Evolutionary conservation across 2,329 filamentous ascomycete genomes (phyloP), one percentile per base, ranked within the genome.

Genomic region (Curvularia lunata): DNA sequence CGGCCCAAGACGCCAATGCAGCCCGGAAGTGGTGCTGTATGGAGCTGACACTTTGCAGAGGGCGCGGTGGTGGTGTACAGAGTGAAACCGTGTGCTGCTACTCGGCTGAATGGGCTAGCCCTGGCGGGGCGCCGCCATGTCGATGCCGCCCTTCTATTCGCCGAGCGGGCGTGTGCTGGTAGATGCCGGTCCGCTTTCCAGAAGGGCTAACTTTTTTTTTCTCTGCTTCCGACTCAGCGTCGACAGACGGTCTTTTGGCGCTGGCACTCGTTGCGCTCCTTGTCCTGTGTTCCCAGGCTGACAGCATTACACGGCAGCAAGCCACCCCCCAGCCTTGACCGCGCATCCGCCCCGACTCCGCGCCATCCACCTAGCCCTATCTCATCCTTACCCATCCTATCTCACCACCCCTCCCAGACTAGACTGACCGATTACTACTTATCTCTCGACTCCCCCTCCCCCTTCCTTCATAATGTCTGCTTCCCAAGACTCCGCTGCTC

Each of bases 391-490:
- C 50, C 37, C 53, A 32, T 30, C 45, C 55, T 53, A 48, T 48
- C 30, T 42, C 58, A 57, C 59, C 58, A 41, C 46, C 57, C 48
- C 52, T 46, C 45, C 23, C 47, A 28, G 47, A 49, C 47, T 40
- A 38, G 25, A 49, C 34, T 12, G 23, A 49, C 23, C 34, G 34
- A 40, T 49, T 40, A 49, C 47, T 49, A 40, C 55, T 55, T 59
- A 62, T 59, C 56, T 56, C 52, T 54, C 32, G 42, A 52, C 48
- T 56, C 48, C 49, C 54, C 52, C 54, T 57, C 61, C 48, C 30
- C 54, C 63, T 64, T 65, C 61, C 64, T 66, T 60, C 71, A 71
- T 58, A 65, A 75, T 76, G 73, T 74, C 74, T 59, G 55, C 55
- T 50, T 56, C 64, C 48, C 56, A 66, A 63, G 59, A 70, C 65